These are phyloP conservation scores for Epicoccum nigrum DNA, from an alignment of 2,329 filamentous ascomycete species.

Conservation along the genomic window DNA sequence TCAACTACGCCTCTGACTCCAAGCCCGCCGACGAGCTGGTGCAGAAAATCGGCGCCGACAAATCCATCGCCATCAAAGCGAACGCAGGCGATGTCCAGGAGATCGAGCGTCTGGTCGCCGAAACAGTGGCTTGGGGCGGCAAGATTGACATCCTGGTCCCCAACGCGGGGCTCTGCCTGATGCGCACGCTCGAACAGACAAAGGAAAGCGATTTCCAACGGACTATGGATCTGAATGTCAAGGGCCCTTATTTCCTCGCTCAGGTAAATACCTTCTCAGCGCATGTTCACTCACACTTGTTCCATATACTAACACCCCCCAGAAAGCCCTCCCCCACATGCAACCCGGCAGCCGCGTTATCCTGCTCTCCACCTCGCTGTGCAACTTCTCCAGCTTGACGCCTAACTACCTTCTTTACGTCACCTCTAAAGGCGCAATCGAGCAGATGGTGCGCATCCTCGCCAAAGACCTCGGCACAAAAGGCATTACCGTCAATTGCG, in stretches of 20 bases:
- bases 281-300: neutral
- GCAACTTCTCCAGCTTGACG: slow-evolving; percentile 19
- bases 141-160: slow-evolving; percentile 64
- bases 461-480: slow-evolving; percentile 61
- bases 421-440: slow-evolving; percentile 64
- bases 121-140: slow-evolving; percentile 46
- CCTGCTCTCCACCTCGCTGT: slow-evolving; percentile 30
- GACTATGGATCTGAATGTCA: slow-evolving; percentile 65
- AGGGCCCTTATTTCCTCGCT: slow-evolving; percentile 36
- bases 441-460: slow-evolving; percentile 63
- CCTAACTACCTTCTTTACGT: slow-evolving; percentile 52
- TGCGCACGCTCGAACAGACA: slow-evolving; percentile 61
- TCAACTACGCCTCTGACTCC: slow-evolving; percentile 64
- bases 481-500: slow-evolving; percentile 59
- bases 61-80: slow-evolving; percentile 62
- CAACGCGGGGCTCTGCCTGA: slow-evolving; percentile 61
- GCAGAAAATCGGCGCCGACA: slow-evolving; percentile 52
- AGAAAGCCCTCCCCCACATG: slow-evolving; percentile 37
- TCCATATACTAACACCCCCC: neutral
- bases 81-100: slow-evolving; percentile 57
- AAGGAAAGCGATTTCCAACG: slow-evolving; percentile 67
- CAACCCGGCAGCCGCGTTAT: slow-evolving; percentile 20
- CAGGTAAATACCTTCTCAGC: slow-evolving; percentile 13
- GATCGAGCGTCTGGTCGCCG: slow-evolving; percentile 54
- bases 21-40: slow-evolving; percentile 62